Evolutionary conservation across 2,329 filamentous ascomycete species (phyloP), one percentile per base, ranked within the genome.

Genomic region (Venturia effusa): DNA sequence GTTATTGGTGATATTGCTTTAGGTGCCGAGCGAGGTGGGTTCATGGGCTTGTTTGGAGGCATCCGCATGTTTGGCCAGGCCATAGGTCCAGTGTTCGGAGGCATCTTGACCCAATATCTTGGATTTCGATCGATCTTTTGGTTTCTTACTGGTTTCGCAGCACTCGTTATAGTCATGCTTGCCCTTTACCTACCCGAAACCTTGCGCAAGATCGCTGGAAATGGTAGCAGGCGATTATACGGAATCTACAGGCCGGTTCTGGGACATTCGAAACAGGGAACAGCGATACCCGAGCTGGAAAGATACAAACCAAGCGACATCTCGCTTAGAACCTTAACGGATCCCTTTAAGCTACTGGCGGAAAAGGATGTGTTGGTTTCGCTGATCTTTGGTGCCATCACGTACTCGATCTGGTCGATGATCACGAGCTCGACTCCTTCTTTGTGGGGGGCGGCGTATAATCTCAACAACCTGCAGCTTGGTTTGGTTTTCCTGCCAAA

Each of bases 401-500:
- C 78, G 1, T 81, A 80, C 66, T 74, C 78, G 0, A 73, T 79
- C 15, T 81, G 78, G 78, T 78, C 73, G 27, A 81, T 81, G 78
- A 74, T 81, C 5, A 79, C 77, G 1, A 75, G 78, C 1, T 77
- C 72, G 15, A 81, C 78, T 1, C 74, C 76, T 0, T 71, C 71
- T 1, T 62, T 78, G 3, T 77, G 80, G 51, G 70, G 76, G 66
- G 66, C 70, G 0, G 69, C 68, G 8, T 80, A 78, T 61, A 64
- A 70, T 7, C 71, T 81, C 59, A 76, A 71, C 41, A 71, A 74
- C 4, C 63, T 77, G 22, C 66, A 76, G 63, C 68, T 79, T 32
- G 78, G 78, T 3, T 66, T 79, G 1, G 73, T 70, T 8, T 79
- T 78, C 66, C 67, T 79, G 8, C 73, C 75, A 6, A 78, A 77